Evolutionary conservation across 768 basidiomycete genomes (phyloP), one percentile per base, ranked within the genome.

Genomic region (Rhizopogon roseolus): DNA sequence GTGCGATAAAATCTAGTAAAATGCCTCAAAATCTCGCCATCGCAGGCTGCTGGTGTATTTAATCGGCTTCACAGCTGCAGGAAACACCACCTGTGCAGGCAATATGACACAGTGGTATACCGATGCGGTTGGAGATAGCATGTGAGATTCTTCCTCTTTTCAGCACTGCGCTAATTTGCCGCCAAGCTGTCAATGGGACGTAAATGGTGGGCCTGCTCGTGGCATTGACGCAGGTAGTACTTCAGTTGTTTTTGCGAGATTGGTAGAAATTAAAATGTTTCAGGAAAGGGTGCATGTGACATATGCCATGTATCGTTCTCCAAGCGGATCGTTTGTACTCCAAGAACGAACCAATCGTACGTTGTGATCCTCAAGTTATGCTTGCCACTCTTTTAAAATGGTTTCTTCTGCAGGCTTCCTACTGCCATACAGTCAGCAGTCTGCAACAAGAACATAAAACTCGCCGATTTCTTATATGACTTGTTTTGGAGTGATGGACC

Each of bases 71-170:
- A 27, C 43, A 13, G n/a, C 5, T 36, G 59, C 59, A 50, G 65
- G 64, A 40, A 60, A 66, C 19, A 59, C 63, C 4, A 58, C 62
- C 5, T 67, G 65, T 44, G 42, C 48, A 11, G 60, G 58, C 16
- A 59, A 52, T 50, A 42, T 54, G 37, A 45, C 64, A 16, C 58
- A 67, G 19, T 67, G 65, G 63, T 66, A 67, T 49, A 63, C 64
- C 7, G 53, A 55, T 34, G 55, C 56, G 3, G 63, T 65, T 4
- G 66, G 65, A 22, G 66, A 67, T 63, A 34, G 65, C 66, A 17
- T 66, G 65, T 66, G 44, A 57, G 66, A 22, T 17, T 14, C 6
- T 6, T 9, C 9, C 34, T 10, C 52, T 32, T 16, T 38, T 22
- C n/a, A 44, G 27, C n/a, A 28, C n/a, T 10, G 28, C 14, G 50